These are phyloP conservation scores for Claviceps digitariae DNA, from an alignment of 2,329 filamentous ascomycete genomes.

Conservation along the genomic window DNA sequence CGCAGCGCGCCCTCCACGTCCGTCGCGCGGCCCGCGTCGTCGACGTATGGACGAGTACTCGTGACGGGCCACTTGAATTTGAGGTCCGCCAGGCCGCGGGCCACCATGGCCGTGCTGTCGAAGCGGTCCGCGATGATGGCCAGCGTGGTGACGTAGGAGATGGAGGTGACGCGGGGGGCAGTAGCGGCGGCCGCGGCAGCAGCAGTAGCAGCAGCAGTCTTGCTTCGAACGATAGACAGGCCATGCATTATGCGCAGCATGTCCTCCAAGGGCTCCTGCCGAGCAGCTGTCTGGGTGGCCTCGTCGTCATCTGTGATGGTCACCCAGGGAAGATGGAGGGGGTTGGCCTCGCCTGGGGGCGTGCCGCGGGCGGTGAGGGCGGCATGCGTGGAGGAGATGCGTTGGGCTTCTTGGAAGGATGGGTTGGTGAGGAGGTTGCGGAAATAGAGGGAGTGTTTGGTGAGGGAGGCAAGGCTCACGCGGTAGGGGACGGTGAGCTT, in stretches of 20 bases:
- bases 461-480: slow-evolving; percentile 43
- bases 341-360: slow-evolving; percentile 33
- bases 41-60: slow-evolving; percentile 20
- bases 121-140: slow-evolving; percentile 63
- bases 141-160: slow-evolving; percentile 52
- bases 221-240: slow-evolving; percentile 23
- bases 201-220: no score
- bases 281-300: slow-evolving; percentile 45
- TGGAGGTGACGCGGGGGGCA: slow-evolving; percentile 23
- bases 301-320: slow-evolving; percentile 54
- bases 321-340: slow-evolving; percentile 46
- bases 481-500: slow-evolving; percentile 38
- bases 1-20: slow-evolving; percentile 52
- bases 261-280: slow-evolving; percentile 51
- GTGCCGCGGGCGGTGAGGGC: slow-evolving; percentile 33
- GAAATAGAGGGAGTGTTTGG: slow-evolving; percentile 56
- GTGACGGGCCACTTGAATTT: slow-evolving; percentile 43
- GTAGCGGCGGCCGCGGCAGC: no score
- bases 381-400: slow-evolving; percentile 37
- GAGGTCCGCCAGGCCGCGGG: slow-evolving; percentile 34
- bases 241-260: slow-evolving; percentile 54
- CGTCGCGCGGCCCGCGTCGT: slow-evolving; percentile 23
- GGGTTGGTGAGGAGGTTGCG: slow-evolving; percentile 49
- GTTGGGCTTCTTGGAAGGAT: slow-evolving; percentile 48
- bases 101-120: slow-evolving; percentile 45